Base-by-base conservation (phyloP, 2,329 filamentous ascomycete genomes). In the Clonostachys solani region DNA sequence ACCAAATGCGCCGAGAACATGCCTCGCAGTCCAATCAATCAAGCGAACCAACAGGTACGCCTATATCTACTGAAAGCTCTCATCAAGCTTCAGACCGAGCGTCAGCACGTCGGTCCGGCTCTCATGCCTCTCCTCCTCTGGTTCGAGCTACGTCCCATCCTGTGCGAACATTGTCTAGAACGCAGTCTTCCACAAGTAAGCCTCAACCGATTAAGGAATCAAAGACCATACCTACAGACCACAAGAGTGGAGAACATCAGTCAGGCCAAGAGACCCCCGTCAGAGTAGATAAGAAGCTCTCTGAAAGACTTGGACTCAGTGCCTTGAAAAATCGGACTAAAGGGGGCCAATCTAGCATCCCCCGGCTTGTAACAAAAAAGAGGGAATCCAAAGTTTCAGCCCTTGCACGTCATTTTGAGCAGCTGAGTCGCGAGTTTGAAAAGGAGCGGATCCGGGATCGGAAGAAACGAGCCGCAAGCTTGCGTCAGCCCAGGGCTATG, bases 331-430 rank as follows among this genome's bases (percentile, higher is more conserved):
- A 66, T 17, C 67, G 74, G 49, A 68, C 76, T 23, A 84, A 83
- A 57, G 62, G 65, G 2, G 72, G 72, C 4, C 68, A 74, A n/a
- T 97, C 94, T 2, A 78, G 92, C 40, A 97, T 99, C 50, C 92
- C 92, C 29, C 83, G 94, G 33, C 94, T 94, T 23, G 82, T 96
- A 29, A 83, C 87, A 44, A 88, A 84, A 60, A 84, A 79, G 55
- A 85, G 83, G 54, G 79, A 85, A 45, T 82, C 88, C 5, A 89
- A 87, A 57, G 94, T 99, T 3, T 95, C 91, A 9, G 91, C 86
- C n/a, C 75, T 99, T 44, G 90, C 94, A 16, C 89, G 89, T 56
- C 94, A 97, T 63, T 97, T 99, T 61, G 95, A 99, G 65, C 92
- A 97, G 64, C 76, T 99, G 48, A 96, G 91, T 56, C 86, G 92